Evolutionary conservation across 2,329 filamentous ascomycete genomes (phyloP), one percentile per base, ranked within the genome.

Genomic region (Colletotrichum noveboracense): DNA sequence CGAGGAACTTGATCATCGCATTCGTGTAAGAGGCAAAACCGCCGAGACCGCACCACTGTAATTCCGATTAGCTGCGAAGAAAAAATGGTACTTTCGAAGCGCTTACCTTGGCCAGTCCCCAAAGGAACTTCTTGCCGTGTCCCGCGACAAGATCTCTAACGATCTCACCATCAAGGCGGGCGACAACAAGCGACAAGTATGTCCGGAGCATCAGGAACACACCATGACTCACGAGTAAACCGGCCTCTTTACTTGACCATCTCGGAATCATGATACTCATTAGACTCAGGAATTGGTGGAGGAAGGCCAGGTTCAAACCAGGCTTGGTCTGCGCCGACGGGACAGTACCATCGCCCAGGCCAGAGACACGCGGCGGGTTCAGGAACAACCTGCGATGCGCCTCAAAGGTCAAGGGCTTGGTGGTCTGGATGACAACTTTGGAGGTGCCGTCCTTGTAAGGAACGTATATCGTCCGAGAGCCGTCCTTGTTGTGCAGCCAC

Each of bases 1-100:
- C 96, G 77, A 99, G 90, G 86, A 95, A 99, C 85, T 98, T 98
- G 89, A 99, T 99, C 94, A 97, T 98, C 70, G 96, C 96, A 84
- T 99, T 99, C 66, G 96, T 98, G 82, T 99, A 99, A 1, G 96
- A 98, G 10, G 96, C 96, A 78, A 98, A 93, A 4, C 94, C 95
- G 56, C 97, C 97, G 43, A 99, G 93, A 5, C 96, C 96, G 78
- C 96, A 96, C 97, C 97, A 99, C 89, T 92, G 67, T 24, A 66
- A 70, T 10, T 68, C 24, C 38, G 34, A 52, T 77, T 71, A 82
- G 78, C n/a, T 28, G 74, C 52, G 8, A 4, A 60, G 14, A 16
- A 38, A 38, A 10, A 10, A 38, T 30, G 16, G 18, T 5, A 28
- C 16, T 24, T 24, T 55, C 18, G 65, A 13, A 34, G 2, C 14